Percentiles rank a stretch among this genome's conserved stretches.
These are phyloP conservation scores for Tanacetum coccineum DNA, from an alignment of 129 eudicot genomes.

Conservation along the genomic window DNA sequence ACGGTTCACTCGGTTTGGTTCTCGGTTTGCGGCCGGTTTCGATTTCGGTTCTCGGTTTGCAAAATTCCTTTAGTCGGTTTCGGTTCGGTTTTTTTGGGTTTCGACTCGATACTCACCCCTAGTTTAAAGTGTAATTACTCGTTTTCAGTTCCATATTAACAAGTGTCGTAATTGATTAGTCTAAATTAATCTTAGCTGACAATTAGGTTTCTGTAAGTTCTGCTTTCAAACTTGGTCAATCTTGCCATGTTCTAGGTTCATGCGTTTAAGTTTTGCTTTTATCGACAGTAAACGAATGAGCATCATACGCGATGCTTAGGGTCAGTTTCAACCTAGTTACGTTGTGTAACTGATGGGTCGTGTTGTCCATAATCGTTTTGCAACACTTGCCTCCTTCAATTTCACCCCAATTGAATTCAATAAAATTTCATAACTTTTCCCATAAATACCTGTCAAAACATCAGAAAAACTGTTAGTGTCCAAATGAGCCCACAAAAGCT, in stretches of 20 bases:
- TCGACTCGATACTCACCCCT: too few species aligned
- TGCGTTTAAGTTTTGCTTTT: neutral
- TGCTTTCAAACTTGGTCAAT: neutral
- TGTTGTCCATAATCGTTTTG: neutral
- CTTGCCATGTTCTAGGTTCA: neutral
- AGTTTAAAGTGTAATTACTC: too few species aligned
- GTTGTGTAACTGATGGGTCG: neutral
- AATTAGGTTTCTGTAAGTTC: too few species aligned
- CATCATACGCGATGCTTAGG: neutral
- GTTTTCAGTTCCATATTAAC: too few species aligned
- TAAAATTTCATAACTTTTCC: neutral
- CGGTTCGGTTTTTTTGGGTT: too few species aligned
- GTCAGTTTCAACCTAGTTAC: neutral
- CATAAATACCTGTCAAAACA: slow-evolving; percentile 14
- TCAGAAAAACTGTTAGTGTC: neutral
- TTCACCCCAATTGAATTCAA: neutral
- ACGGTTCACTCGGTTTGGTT: too few species aligned
- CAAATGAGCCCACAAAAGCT: neutral
- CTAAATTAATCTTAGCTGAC: too few species aligned
- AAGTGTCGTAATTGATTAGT: too few species aligned
- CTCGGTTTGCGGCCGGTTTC: too few species aligned
- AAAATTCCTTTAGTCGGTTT: too few species aligned
- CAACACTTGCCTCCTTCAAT: neutral
- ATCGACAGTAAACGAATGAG: neutral
- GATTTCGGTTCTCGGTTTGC: too few species aligned